These are phyloP conservation scores for Piloderma croceum DNA, from an alignment of 768 basidiomycete genomes.

Conservation along the genomic window DNA sequence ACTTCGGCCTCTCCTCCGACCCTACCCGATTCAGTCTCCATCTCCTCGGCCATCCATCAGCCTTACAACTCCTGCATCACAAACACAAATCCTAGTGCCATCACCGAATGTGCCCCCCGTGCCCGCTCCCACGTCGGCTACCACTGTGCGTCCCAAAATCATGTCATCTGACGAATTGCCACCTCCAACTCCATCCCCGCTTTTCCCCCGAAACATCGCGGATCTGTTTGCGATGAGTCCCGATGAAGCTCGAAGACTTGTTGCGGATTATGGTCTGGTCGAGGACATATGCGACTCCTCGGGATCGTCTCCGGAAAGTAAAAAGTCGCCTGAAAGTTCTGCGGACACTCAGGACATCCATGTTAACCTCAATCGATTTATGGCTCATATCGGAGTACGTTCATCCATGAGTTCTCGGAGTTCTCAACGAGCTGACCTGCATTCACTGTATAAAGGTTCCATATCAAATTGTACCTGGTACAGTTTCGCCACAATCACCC, in stretches of 20 bases:
- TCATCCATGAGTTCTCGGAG: too few species aligned
- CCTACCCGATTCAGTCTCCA: constrained; percentile 40
- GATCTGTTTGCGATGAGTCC: constrained; percentile 39
- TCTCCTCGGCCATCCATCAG: constrained; percentile 23
- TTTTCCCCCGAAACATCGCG: constrained; percentile 44
- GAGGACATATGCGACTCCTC: constrained; percentile 3
- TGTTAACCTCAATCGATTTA: constrained; percentile 40
- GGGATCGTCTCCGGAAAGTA: constrained; percentile 18
- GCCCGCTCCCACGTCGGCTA: constrained; percentile 8
- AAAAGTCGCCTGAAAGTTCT: constrained; percentile 26
- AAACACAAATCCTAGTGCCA: constrained; percentile 18
- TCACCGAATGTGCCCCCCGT: constrained; percentile 10
- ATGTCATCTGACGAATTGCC: not conserved
- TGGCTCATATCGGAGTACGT: constrained; percentile 44
- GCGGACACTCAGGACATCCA: too few species aligned
- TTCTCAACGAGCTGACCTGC: too few species aligned
- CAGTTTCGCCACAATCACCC: too few species aligned
- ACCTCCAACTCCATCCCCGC: constrained; percentile 33
- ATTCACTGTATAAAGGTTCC: too few species aligned
- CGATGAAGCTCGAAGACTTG: constrained; percentile 34
- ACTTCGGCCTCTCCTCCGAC: constrained; percentile 46
- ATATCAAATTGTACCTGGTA: too few species aligned
- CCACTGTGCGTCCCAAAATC: constrained; percentile 5
- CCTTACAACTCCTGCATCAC: not conserved
- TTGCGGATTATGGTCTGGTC: constrained; percentile 40